Evolutionary conservation across 1,284 basidiomycete species (phyloP).

Genomic region (Apiotrichum siamense): DNA sequence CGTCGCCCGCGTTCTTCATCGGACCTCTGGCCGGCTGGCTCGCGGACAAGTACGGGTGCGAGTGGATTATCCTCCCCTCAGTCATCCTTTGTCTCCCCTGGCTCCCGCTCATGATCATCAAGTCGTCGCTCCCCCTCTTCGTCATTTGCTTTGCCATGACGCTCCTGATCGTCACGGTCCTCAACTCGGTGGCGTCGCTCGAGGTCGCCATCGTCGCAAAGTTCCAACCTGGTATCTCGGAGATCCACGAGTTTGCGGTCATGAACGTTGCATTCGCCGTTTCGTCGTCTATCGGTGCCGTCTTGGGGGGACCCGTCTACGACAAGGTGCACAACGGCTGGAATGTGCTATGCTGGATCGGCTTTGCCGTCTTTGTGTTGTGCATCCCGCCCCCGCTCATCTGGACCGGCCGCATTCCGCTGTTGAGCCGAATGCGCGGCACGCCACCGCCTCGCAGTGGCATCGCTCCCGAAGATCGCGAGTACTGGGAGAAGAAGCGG

Average conservation of each 20-base stretch:
- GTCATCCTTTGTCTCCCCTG: conserved; percentile 60
- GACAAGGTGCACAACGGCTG: conserved; percentile 34
- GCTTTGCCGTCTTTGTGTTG: conserved; percentile 11
- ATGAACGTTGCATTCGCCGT: conserved; percentile 41
- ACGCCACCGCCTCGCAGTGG: conserved; percentile 1
- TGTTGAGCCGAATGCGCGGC: conserved; percentile 8
- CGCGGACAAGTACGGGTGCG: conserved; percentile 59
- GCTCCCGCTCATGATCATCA: conserved; percentile 58
- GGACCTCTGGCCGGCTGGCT: conserved; percentile 59
- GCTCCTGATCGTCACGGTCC: conserved; percentile 22
- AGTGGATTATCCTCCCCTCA: conserved; percentile 54
- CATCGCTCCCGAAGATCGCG: conserved; percentile 4
- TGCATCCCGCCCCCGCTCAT: conserved; percentile 5
- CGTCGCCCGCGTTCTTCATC: conserved; percentile 58
- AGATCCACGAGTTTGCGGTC: conserved; percentile 42
- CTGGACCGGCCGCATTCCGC: conserved; percentile 10
- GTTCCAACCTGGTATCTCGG: conserved; percentile 27
- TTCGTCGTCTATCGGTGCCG: conserved; percentile 31
- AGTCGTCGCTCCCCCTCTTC: conserved; percentile 56
- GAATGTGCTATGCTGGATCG: conserved; percentile 33
- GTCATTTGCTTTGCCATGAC: conserved; percentile 56
- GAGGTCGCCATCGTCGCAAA: conserved; percentile 15
- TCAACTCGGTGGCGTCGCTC: conserved; percentile 15
- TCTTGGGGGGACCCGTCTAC: conserved; percentile 42
- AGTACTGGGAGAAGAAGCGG: background rate